These are phyloP conservation scores for Carallia brachiata DNA, from an alignment of 345 rosid genomes.

Conservation along the genomic window DNA sequence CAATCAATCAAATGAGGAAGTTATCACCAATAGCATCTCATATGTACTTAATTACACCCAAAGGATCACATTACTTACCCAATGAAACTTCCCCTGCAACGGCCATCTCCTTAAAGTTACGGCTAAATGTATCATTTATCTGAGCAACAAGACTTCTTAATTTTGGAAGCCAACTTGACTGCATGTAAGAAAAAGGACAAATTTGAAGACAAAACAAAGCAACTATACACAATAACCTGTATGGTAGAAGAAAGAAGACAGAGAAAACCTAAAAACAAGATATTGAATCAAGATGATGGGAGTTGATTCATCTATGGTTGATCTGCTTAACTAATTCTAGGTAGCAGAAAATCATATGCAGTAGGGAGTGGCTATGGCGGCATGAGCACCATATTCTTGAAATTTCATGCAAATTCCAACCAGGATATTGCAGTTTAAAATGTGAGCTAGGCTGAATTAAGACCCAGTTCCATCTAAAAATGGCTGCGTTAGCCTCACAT, in stretches of 20 bases:
- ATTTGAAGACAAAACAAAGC: background rate
- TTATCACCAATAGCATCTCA: constrained; percentile 5
- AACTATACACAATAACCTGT: constrained; percentile 1
- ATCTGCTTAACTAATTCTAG: no score
- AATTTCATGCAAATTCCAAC: no score
- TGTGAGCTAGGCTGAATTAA: no score
- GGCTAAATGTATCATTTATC: constrained; percentile 85
- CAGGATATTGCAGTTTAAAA: no score
- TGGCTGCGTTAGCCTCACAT: background rate
- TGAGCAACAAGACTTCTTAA: constrained; percentile 75
- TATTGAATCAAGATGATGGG: no score
- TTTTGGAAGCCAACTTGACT: constrained; percentile 88
- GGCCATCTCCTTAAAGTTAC: constrained; percentile 92
- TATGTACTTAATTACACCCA: background rate
- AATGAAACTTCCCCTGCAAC: constrained; percentile 91
- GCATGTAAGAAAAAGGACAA: constrained; percentile 13
- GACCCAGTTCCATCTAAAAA: no score
- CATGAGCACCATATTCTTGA: no score
- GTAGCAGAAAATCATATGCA: no score
- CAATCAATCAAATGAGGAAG: constrained; percentile 16
- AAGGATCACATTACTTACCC: constrained; percentile 35
- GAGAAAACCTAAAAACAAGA: no score
- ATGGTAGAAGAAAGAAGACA: background rate
- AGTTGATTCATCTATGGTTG: no score
- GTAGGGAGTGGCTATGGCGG: no score